Percentiles rank a stretch among this genome's conserved stretches.
These are phyloP conservation scores for Chlorella sp. DNA, from an alignment of 139 green algal genomes.

Conservation along the genomic window DNA sequence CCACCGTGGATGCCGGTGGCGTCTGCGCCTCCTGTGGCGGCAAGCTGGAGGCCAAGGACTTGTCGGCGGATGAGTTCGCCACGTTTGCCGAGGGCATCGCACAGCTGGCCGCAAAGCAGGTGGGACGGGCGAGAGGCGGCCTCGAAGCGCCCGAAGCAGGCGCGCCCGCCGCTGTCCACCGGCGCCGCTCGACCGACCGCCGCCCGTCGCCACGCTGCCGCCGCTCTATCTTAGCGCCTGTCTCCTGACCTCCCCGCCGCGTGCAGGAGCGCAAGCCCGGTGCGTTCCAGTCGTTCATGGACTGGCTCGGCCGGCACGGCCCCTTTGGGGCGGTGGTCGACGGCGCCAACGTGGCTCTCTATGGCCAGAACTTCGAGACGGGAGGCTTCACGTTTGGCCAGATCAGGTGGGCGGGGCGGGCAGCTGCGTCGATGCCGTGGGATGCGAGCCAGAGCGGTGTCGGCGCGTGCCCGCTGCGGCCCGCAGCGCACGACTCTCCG, in stretches of 20 bases:
- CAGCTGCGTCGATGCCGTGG: neutral
- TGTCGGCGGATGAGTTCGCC: slow-evolving; percentile 62
- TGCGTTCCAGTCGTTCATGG: slow-evolving; percentile 35
- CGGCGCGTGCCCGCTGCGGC: too few species aligned
- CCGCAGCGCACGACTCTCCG: too few species aligned
- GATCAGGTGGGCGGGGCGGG: slow-evolving; percentile 46
- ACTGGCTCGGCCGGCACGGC: slow-evolving; percentile 67
- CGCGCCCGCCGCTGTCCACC: too few species aligned
- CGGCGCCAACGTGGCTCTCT: slow-evolving; percentile 87
- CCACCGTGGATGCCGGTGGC: neutral
- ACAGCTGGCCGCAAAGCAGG: too few species aligned
- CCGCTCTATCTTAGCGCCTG: too few species aligned
- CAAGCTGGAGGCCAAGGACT: slow-evolving; percentile 51
- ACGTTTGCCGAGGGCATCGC: slow-evolving; percentile 62
- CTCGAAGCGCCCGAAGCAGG: too few species aligned
- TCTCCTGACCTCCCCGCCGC: too few species aligned
- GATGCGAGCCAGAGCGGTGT: neutral
- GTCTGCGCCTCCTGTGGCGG: slow-evolving; percentile 20
- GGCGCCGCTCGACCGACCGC: too few species aligned
- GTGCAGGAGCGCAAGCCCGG: too few species aligned
- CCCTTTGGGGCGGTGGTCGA: slow-evolving; percentile 79
- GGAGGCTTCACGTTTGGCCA: slow-evolving; percentile 79
- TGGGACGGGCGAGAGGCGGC: too few species aligned
- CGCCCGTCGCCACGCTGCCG: too few species aligned
- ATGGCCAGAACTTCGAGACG: slow-evolving; percentile 74